phyloP scores from a whole-genome alignment of 1,284 basidiomycete genomes.

The Boletus coffeatus region DNA sequence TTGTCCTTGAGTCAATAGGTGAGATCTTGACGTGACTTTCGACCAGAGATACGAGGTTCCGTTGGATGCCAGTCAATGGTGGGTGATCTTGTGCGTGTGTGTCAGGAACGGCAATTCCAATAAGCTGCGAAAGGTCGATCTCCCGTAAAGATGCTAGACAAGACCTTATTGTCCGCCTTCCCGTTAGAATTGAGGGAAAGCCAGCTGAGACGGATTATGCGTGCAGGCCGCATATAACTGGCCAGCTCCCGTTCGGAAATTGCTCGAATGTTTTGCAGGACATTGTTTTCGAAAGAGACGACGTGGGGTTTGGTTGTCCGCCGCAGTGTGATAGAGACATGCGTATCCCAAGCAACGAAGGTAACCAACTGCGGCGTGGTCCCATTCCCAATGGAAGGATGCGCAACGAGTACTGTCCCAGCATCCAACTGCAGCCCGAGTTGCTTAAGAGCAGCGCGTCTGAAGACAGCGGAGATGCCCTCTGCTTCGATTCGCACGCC shows the following conservation, averaged over 20 bases:
- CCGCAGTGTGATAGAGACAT: constrained; percentile 33
- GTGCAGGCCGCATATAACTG: constrained; percentile 48
- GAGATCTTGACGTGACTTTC: constrained; percentile 10
- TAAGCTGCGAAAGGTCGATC: constrained; percentile 29
- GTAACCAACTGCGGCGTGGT: constrained; percentile 37
- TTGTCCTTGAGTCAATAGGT: constrained; percentile 20
- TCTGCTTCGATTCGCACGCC: constrained; percentile 52
- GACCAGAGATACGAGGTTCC: constrained; percentile 12
- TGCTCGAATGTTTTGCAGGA: constrained; percentile 32
- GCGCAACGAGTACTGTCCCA: constrained; percentile 41
- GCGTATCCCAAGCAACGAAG: constrained; percentile 39
- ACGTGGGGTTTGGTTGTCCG: constrained; percentile 34
- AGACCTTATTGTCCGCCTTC: constrained; percentile 41
- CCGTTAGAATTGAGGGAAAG: constrained; percentile 46
- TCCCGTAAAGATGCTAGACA: constrained; percentile 35
- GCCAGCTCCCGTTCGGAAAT: constrained; percentile 40
- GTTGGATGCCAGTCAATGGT: neutral
- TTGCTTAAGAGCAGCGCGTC: constrained; percentile 29
- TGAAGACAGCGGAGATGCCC: constrained; percentile 45
- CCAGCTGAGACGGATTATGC: constrained; percentile 43
- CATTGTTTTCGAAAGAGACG: constrained; percentile 26
- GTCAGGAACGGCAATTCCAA: constrained; percentile 4
- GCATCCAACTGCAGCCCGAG: constrained; percentile 35
- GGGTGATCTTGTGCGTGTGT: neutral
- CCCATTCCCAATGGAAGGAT: constrained; percentile 41